phyloP scores from a whole-genome alignment of 176 grass and related monocot species.

The Avena sativa region DNA sequence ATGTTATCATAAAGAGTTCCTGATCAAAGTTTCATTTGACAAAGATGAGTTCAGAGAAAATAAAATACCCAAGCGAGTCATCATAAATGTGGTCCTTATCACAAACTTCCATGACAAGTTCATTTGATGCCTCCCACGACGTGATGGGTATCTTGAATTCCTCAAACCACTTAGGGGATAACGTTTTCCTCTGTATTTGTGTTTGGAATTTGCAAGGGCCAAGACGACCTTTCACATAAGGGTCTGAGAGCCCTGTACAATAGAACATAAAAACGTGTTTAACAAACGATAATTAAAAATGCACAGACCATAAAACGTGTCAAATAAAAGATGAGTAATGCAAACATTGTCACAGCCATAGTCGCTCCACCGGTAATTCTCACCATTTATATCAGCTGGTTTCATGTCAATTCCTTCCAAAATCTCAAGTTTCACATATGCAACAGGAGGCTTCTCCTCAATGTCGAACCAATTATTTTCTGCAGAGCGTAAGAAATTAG shows the following conservation, averaged over 20 bases:
- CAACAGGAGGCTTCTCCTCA: constrained; percentile 85
- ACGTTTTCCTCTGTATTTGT: constrained; percentile 80
- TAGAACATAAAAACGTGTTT: constrained; percentile 11
- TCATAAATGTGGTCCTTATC: constrained; percentile 95
- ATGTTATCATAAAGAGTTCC: background rate
- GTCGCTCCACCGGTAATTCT: constrained; percentile 19
- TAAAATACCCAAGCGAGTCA: constrained; percentile 86
- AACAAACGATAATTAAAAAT: constrained; percentile 38
- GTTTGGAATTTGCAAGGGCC: constrained; percentile 87
- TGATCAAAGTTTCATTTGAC: constrained; percentile 16
- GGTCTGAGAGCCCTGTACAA: constrained; percentile 79
- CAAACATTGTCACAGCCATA: background rate
- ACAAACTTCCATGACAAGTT: constrained; percentile 79
- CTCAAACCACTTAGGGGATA: constrained; percentile 87
- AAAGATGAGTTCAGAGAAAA: constrained; percentile 28
- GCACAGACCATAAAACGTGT: constrained; percentile 2
- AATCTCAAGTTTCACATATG: constrained; percentile 80
- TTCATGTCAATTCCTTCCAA: constrained; percentile 95
- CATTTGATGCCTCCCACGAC: constrained; percentile 78
- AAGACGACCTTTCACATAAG: constrained; percentile 85
- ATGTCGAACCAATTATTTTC: constrained; percentile 88
- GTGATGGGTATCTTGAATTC: constrained; percentile 95
- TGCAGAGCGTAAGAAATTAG: constrained; percentile 35
- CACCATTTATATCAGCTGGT: constrained; percentile 93
- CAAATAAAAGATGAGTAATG: constrained; percentile 39